Evolutionary conservation across 1,139 yeast species (phyloP), one percentile per base, ranked within the genome.

Genomic region (Diutina rugosa): DNA sequence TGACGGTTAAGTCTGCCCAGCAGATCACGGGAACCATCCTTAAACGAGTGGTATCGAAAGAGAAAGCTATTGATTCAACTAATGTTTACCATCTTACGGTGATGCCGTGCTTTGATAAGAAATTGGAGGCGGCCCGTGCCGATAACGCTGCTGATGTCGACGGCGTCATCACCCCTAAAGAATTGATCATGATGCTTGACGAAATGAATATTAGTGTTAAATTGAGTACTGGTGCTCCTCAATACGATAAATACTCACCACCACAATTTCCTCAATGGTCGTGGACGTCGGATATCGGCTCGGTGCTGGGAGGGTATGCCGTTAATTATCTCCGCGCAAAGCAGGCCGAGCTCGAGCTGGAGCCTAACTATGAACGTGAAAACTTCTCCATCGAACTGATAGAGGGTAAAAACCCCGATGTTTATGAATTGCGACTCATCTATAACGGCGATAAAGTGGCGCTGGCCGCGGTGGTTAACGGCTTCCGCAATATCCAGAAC

Each of bases 21-120:
- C 97, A 90, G 67, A 86, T 93, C 57, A 90, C 97, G 0, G 98
- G 98, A 0, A 73, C 83, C 32, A 64, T 91, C 52, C 69, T 91
- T 56, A 90, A 91, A 67, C 69, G 74, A n/a, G 66, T 84, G 53
- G 71, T 83, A 4, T 69, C 83, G 0, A 26, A 53, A n/a, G 79
- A 78, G 45, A 62, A 72, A 59, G 66, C 63, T 41, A 69, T 67
- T 57, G 65, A 63, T 18, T 66, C 72, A 10, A 67, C 69, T 0
- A 65, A 79, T 3, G 71, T 90, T 0, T 95, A 89, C 65, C 97
- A 91, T 67, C 71, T 93, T 59, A 80, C 95, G 14, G 76, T 93
- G 35, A 91, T 93, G 98, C 98, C 99, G 1, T 93, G 98, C 64
- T 93, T 93, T 67, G 99, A 93, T 69, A 93, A 93, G 71, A 93